Evolutionary conservation across 2,329 filamentous ascomycete genomes (phyloP).

Genomic region (Calonectria pteridis): DNA sequence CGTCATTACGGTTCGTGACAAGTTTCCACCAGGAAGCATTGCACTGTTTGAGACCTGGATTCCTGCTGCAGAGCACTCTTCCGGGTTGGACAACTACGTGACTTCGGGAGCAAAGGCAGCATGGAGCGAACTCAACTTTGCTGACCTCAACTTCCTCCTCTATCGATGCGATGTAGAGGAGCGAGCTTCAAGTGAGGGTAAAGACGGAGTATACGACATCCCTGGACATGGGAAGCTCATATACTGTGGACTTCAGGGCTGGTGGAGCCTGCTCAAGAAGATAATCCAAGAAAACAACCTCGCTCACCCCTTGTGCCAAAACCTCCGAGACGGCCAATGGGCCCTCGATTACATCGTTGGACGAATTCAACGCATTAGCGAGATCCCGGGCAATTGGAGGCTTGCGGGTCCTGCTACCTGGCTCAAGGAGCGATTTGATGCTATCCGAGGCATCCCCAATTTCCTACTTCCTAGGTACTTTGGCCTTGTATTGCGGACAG

Average conservation of each 20-base stretch:
- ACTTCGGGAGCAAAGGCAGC: slow-evolving; percentile 84
- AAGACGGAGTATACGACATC: slow-evolving; percentile 90
- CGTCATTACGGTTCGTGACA: slow-evolving; percentile 81
- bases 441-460: slow-evolving; percentile 85
- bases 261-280: slow-evolving; percentile 92
- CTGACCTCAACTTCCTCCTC: slow-evolving; percentile 91
- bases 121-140: slow-evolving; percentile 79
- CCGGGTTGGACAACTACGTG: slow-evolving; percentile 87
- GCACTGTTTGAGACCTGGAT: slow-evolving; percentile 98
- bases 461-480: slow-evolving; percentile 96
- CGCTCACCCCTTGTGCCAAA: slow-evolving; percentile 92
- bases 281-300: slow-evolving; percentile 92
- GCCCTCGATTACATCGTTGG: slow-evolving; percentile 88
- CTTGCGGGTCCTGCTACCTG: slow-evolving; percentile 78
- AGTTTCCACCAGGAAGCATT: slow-evolving; percentile 94
- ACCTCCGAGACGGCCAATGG: slow-evolving; percentile 93
- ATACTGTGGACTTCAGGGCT: slow-evolving; percentile 97
- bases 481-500: slow-evolving; percentile 86
- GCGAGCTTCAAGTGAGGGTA: slow-evolving; percentile 80
- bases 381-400: slow-evolving; percentile 70
- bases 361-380: slow-evolving; percentile 79
- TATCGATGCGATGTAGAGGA: slow-evolving; percentile 94
- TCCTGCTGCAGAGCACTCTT: slow-evolving; percentile 84
- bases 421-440: slow-evolving; percentile 87
- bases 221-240: slow-evolving; percentile 87